phyloP scores from a whole-genome alignment of 371 early-diverging fungal genomes.

The Encephalitozoon romaleae region DNA sequence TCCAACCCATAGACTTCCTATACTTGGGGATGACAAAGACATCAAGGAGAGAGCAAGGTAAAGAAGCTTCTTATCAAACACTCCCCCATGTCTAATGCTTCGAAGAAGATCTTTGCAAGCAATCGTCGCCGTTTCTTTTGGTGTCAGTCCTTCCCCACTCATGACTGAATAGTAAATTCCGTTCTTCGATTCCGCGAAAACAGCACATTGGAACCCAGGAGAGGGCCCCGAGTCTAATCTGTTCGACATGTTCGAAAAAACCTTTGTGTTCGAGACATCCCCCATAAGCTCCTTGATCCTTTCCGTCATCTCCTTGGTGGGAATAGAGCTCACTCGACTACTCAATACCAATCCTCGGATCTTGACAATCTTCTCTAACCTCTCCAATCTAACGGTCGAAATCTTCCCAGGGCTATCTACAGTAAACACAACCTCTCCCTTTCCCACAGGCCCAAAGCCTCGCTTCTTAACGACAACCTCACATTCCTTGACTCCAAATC shows the following conservation, averaged over 20 bases:
- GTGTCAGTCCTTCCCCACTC: background rate
- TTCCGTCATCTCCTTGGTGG: conserved; percentile 79
- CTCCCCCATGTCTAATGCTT: conserved; percentile 17
- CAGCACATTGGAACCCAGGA: conserved; percentile 43
- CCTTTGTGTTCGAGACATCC: conserved; percentile 82
- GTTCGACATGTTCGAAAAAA: conserved; percentile 86
- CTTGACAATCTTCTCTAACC: conserved; percentile 70
- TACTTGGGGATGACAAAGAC: conserved; percentile 4
- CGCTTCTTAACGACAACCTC: conserved; percentile 67
- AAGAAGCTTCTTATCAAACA: conserved; percentile 34
- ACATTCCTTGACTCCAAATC: conserved; percentile 21
- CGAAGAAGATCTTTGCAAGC: conserved; percentile 11
- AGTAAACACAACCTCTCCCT: conserved; percentile 75
- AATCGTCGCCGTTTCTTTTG: conserved; percentile 10
- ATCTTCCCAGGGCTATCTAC: conserved; percentile 72
- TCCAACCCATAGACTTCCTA: conserved; percentile 20
- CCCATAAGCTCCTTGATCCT: conserved; percentile 71
- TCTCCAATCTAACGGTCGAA: conserved; percentile 69
- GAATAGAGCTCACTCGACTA: conserved; percentile 78
- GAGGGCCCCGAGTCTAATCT: conserved; percentile 75
- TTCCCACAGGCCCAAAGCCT: conserved; percentile 84
- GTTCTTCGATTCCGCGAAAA: conserved; percentile 44
- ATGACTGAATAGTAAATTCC: conserved; percentile 31
- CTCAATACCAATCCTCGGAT: conserved; percentile 83
- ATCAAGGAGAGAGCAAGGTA: conserved; percentile 26